Percentiles rank a stretch among this genome's conserved stretches.
Evolutionary conservation across 2,329 filamentous ascomycete genomes (phyloP).

Genomic region (Chaetomium olivaceum): DNA sequence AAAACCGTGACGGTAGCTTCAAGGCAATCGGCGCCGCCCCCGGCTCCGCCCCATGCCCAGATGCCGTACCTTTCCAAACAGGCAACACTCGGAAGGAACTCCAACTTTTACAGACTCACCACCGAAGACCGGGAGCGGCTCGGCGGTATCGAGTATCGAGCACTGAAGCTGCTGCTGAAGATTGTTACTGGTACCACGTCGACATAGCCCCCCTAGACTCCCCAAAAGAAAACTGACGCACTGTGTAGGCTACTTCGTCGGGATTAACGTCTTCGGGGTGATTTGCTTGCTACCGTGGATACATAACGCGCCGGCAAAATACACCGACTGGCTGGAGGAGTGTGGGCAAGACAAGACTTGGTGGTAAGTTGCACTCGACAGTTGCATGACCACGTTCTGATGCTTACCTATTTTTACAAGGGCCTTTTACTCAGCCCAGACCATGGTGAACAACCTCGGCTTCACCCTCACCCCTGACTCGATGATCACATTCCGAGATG

Average conservation of each 20-base stretch:
- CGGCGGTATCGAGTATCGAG: conserved; percentile 92
- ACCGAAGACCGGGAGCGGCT: conserved; percentile 91
- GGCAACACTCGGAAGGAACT: conserved; percentile 45
- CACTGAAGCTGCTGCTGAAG: conserved; percentile 62
- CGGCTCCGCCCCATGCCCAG: not conserved
- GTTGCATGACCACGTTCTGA: not conserved
- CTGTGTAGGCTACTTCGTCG: conserved; percentile 46
- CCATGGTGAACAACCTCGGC: conserved; percentile 51
- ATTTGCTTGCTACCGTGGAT: conserved; percentile 53
- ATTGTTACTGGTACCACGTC: conserved; percentile 36
- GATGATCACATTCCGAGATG: conserved; percentile 51
- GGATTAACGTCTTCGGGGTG: conserved; percentile 49
- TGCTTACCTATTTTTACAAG: conserved; percentile 25
- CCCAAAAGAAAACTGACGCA: conserved; percentile 11
- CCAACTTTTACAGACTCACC: conserved; percentile 67
- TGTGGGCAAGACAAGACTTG: conserved; percentile 46
- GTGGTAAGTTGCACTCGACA: conserved; percentile 36
- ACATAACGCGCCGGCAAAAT: conserved; percentile 42
- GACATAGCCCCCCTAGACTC: not conserved
- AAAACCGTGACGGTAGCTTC: not conserved
- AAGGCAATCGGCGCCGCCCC: not conserved
- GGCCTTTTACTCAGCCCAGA: conserved; percentile 53
- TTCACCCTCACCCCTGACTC: conserved; percentile 57
- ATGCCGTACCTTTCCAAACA: conserved; percentile 6
- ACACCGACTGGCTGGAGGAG: conserved; percentile 43